Evolutionary conservation across 495 filamentous ascomycete species (phyloP).

Genomic region (Penicillium dipodomyicola): DNA sequence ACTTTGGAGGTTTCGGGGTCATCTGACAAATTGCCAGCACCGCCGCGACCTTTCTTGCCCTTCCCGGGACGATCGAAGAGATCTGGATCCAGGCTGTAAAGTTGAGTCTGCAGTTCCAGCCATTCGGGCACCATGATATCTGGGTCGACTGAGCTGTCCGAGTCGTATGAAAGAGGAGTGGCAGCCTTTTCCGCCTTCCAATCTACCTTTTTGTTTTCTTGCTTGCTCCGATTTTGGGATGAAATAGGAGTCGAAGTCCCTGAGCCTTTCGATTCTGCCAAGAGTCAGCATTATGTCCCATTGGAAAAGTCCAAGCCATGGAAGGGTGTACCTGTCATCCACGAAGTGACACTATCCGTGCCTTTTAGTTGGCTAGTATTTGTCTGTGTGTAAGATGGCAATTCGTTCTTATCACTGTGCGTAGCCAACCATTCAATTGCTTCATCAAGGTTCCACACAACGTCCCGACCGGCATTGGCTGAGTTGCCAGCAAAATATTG

Average conservation of each 20-base stretch:
- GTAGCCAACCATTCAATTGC: slow-evolving; percentile 83
- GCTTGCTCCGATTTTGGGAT: slow-evolving; percentile 25
- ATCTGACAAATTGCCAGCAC: slow-evolving; percentile 24
- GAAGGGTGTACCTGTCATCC: slow-evolving; percentile 43
- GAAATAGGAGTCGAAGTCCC: slow-evolving; percentile 33
- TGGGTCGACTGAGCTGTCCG: slow-evolving; percentile 58
- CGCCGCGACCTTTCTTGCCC: slow-evolving; percentile 36
- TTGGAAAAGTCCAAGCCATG: slow-evolving; percentile 16
- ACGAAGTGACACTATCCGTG: slow-evolving; percentile 38
- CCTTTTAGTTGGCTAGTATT: slow-evolving; percentile 35
- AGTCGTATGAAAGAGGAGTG: slow-evolving; percentile 38
- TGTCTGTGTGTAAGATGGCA: slow-evolving; percentile 64
- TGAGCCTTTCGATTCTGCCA: slow-evolving; percentile 36
- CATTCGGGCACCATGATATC: slow-evolving; percentile 76
- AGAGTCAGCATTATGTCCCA: slow-evolving; percentile 28
- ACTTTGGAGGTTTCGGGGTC: slow-evolving; percentile 59
- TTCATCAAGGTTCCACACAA: slow-evolving; percentile 81
- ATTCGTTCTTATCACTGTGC: slow-evolving; percentile 62
- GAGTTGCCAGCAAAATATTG: slow-evolving; percentile 54
- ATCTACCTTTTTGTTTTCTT: slow-evolving; percentile 29
- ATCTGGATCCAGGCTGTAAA: slow-evolving; percentile 73
- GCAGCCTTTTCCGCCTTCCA: slow-evolving; percentile 28
- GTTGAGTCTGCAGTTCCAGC: slow-evolving; percentile 63
- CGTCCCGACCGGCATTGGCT: slow-evolving; percentile 53
- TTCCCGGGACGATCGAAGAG: slow-evolving; percentile 48